phyloP scores from a whole-genome alignment of 106 monocot species.

The Platanthera zijinensis region DNA sequence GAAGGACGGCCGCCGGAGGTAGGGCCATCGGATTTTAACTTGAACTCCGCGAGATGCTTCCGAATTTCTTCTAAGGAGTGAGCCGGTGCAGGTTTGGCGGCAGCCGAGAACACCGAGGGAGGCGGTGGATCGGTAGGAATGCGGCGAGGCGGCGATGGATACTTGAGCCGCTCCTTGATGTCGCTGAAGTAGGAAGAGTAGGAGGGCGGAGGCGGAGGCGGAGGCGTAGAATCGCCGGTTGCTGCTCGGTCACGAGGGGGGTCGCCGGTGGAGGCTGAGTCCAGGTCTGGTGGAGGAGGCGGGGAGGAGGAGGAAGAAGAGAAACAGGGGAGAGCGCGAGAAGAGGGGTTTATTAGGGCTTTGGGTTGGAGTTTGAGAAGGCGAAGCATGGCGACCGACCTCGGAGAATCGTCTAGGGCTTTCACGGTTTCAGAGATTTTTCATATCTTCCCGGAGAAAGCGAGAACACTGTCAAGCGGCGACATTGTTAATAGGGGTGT shows the following conservation, averaged over 20 bases:
- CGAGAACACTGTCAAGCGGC: too few species aligned
- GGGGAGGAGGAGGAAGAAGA: conserved; percentile 20
- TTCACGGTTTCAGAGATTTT: too few species aligned
- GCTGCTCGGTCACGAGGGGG: background rate
- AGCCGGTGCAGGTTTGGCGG: conserved; percentile 7
- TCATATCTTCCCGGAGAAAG: too few species aligned
- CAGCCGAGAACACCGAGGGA: conserved; percentile 12
- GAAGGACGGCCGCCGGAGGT: conserved; percentile 5
- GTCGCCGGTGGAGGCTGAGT: background rate
- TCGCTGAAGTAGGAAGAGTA: conserved; percentile 51
- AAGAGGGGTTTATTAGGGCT: conserved; percentile 10
- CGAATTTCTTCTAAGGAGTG: conserved; percentile 60
- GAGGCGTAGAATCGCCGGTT: background rate
- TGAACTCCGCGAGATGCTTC: conserved; percentile 54
- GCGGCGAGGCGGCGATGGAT: conserved; percentile 36
- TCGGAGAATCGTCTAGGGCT: background rate
- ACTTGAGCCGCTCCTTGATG: conserved; percentile 55
- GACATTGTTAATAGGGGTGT: too few species aligned
- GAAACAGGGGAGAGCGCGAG: background rate
- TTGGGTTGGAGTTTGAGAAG: conserved; percentile 26
- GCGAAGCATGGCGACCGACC: conserved; percentile 4
- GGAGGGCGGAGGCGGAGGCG: conserved; percentile 12
- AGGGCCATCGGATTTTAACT: conserved; percentile 11
- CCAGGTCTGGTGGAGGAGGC: conserved; percentile 10
- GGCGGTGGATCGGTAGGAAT: conserved; percentile 36